Evolutionary conservation across 208 protist species (phyloP).

Genomic region (Leishmania aethiopica): DNA sequence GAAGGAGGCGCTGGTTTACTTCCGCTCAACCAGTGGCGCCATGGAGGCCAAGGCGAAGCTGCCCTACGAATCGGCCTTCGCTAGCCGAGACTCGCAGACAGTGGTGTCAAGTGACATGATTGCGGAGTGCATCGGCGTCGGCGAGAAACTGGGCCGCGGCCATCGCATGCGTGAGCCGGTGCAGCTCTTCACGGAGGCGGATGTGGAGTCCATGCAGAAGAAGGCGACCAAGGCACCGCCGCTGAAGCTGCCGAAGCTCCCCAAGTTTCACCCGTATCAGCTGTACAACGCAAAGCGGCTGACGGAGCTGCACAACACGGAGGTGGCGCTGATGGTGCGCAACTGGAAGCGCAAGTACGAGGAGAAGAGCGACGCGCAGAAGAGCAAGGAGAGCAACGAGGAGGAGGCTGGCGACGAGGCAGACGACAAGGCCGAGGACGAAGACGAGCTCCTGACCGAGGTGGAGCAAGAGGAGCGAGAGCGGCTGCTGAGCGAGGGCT

Average conservation of each 20-base stretch:
- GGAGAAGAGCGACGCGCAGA: constrained; percentile 16
- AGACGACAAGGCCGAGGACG: constrained; percentile 21
- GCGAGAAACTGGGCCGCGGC: constrained; percentile 85
- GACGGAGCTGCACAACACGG: constrained; percentile 81
- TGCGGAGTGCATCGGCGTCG: constrained; percentile 61
- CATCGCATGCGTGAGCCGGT: constrained; percentile 75
- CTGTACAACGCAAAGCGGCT: constrained; percentile 85
- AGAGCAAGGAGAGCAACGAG: constrained; percentile 14
- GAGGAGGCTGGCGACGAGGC: constrained; percentile 14
- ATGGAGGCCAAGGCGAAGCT: constrained; percentile 81
- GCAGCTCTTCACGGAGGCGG: constrained; percentile 66
- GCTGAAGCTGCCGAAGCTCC: constrained; percentile 65
- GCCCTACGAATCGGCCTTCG: constrained; percentile 67
- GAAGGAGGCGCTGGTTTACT: constrained; percentile 83
- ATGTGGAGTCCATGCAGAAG: constrained; percentile 63
- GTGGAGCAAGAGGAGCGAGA: constrained; percentile 86
- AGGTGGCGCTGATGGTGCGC: constrained; percentile 77
- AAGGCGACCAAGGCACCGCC: constrained; percentile 56
- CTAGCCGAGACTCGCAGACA: constrained; percentile 59
- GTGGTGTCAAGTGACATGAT: constrained; percentile 88
- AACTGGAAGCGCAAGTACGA: constrained; percentile 80
- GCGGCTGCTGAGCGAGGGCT: constrained; percentile 75
- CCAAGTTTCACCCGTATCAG: constrained; percentile 77
- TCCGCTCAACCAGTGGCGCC: constrained; percentile 73
- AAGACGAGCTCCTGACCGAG: constrained; percentile 60